phyloP scores from a whole-genome alignment of 306 rosid species.

The Trifolium fragiferum region DNA sequence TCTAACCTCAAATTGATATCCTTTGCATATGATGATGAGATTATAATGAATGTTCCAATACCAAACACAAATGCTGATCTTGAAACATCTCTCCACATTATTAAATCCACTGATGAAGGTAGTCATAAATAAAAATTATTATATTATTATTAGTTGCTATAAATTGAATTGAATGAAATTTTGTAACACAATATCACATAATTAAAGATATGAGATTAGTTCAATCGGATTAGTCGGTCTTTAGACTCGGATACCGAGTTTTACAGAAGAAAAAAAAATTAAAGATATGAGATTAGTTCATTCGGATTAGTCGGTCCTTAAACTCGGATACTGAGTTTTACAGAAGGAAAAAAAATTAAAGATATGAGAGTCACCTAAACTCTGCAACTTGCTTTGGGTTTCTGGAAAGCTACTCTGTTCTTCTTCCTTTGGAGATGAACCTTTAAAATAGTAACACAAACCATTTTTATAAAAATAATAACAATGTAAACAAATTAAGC shows the following conservation, averaged over 20 bases:
- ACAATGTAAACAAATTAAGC: not conserved
- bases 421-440: conserved; percentile 49
- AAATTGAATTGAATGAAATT: conserved; percentile 22
- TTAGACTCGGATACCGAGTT: no score
- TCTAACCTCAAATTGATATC: conserved; percentile 78
- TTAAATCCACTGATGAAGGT: conserved; percentile 66
- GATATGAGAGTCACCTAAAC: conserved; percentile 64
- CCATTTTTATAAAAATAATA: no score
- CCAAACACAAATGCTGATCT: conserved; percentile 84
- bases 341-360: no score
- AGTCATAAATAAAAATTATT: conserved; percentile 22
- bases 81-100: conserved; percentile 90
- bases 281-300: no score
- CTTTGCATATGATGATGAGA: conserved; percentile 71
- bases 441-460: not conserved
- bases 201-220: conserved; percentile 11
- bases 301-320: no score
- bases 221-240: no score
- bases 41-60: conserved; percentile 67
- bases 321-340: no score
- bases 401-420: conserved; percentile 58
- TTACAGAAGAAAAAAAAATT: no score
- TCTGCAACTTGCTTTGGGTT: conserved; percentile 76
- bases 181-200: not conserved
- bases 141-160: conserved; percentile 9